Base-by-base conservation (phyloP, 257 asterid genomes). In the Verbena officinalis region DNA sequence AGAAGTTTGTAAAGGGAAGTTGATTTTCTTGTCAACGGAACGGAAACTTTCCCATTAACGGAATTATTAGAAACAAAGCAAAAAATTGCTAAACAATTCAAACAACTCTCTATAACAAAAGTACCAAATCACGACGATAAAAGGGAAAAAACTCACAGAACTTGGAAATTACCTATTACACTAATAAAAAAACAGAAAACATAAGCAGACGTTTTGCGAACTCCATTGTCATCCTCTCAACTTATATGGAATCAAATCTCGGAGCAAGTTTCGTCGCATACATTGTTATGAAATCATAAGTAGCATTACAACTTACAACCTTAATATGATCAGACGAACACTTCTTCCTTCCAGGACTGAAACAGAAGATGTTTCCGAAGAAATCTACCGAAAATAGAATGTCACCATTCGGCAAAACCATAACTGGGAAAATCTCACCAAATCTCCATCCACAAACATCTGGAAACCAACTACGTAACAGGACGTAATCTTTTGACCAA, bases 181-280 rank as follows among this genome's bases (percentile, higher is more conserved):
- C 14, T 30, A 27, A 27, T 27, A 27, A 22, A 22, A 3, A 23
- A 9, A 13, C 3, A 52, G 36, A 33, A 14, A 2, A 52, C 17
- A 4, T 1, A 15, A 52, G 16, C 57, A 52, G 9, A 24, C 57
- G 22, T 13, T 52, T 15, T 12, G 16, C 1, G n/a, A n/a, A n/a
- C n/a, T n/a, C n/a, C n/a, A n/a, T n/a, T n/a, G n/a, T n/a, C n/a
- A n/a, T n/a, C n/a, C n/a, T n/a, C n/a, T 52, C 57, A 15, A 27
- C 24, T 5, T 31, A 7, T 4, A 30, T 14, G n/a, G 43, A 7
- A 30, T 30, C 8, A 55, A 55, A 55, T 4, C 30, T 56, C 0
- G 62, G 62, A 56, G 62, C 62, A 56, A 7, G 30, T 7, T 11
- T 24, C 23, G 4, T 23, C 24, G 17, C 57, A 22, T 22, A 52